Conservation (phyloP, 148 eudicot genomes). For the Pouteria glomerata region DNA sequence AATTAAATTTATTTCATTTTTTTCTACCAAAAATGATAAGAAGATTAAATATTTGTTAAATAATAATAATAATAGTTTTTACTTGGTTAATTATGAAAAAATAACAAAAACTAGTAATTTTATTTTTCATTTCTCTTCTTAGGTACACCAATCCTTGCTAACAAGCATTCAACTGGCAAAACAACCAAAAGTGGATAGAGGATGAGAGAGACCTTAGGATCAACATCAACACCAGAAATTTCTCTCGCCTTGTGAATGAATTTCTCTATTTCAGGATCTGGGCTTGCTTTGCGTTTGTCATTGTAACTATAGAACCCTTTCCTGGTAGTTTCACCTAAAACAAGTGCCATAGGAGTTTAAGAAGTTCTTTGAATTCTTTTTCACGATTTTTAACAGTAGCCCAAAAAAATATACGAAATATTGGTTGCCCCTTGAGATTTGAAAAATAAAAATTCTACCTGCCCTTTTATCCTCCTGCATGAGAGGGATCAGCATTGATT, state of each 20-base stretch:
- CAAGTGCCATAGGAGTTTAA: slow-evolving; percentile 5
- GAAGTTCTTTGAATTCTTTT: neutral
- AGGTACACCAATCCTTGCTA: neutral
- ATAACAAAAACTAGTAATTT: too few relatives aligned
- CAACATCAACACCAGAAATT: slow-evolving; percentile 59
- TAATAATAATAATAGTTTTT: too few relatives aligned
- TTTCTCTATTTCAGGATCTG: slow-evolving; percentile 80
- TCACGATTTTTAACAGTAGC: neutral
- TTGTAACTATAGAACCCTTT: slow-evolving; percentile 83
- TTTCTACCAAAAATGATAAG: too few relatives aligned
- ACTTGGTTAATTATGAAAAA: too few relatives aligned
- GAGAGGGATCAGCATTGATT: slow-evolving; percentile 79
- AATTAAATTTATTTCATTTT: too few relatives aligned
- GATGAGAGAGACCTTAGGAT: slow-evolving; percentile 64
- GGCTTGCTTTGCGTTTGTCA: slow-evolving; percentile 74
- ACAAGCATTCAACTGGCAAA: neutral
- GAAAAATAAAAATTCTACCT: slow-evolving; percentile 35
- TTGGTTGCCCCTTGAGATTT: neutral
- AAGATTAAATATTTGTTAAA: too few relatives aligned
- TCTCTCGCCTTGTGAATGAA: slow-evolving; percentile 79
- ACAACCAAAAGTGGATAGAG: neutral
- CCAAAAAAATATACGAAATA: neutral
- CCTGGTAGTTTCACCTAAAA: slow-evolving; percentile 81
- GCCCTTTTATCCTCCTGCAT: slow-evolving; percentile 96
- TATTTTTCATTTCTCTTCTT: too few relatives aligned